Evolutionary conservation across 106 monocot species (phyloP).

Genomic region (Hemerocallis citrina): DNA sequence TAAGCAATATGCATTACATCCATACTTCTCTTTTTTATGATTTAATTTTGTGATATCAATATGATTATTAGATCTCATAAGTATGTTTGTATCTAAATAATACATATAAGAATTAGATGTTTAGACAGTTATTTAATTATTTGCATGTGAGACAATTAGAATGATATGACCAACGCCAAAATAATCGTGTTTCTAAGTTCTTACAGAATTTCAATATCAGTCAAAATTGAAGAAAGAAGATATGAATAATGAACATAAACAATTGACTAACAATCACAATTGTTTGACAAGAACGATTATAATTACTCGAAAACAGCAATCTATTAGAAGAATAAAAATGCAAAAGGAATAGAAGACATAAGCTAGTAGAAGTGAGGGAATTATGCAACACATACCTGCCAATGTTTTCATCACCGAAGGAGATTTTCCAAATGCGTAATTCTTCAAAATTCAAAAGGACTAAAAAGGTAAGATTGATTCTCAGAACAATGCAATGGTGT

Average conservation of each 20-base stretch:
- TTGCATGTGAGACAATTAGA: too few relatives aligned
- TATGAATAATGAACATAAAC: neutral
- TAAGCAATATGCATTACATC: too few relatives aligned
- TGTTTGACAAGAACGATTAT: neutral
- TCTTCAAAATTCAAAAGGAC: conserved; percentile 43
- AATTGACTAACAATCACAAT: too few relatives aligned
- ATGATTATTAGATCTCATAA: too few relatives aligned
- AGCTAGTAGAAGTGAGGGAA: neutral
- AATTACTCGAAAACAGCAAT: neutral
- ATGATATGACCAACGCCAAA: neutral
- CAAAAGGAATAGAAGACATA: neutral
- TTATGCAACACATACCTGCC: conserved; percentile 69
- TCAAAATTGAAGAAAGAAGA: neutral
- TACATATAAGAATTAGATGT: too few relatives aligned
- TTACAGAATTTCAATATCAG: too few relatives aligned
- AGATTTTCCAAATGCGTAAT: conserved; percentile 87
- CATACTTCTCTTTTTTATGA: too few relatives aligned
- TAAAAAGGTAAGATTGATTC: conserved; percentile 1
- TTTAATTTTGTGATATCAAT: too few relatives aligned
- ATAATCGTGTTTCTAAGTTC: too few relatives aligned
- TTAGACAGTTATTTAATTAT: neutral
- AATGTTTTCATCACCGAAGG: conserved; percentile 92
- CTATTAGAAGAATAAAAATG: neutral
- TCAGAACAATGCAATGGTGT: neutral
- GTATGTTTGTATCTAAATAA: too few relatives aligned